phyloP scores from a whole-genome alignment of 2,329 filamentous ascomycete genomes.

The Aureobasidium sp. region DNA sequence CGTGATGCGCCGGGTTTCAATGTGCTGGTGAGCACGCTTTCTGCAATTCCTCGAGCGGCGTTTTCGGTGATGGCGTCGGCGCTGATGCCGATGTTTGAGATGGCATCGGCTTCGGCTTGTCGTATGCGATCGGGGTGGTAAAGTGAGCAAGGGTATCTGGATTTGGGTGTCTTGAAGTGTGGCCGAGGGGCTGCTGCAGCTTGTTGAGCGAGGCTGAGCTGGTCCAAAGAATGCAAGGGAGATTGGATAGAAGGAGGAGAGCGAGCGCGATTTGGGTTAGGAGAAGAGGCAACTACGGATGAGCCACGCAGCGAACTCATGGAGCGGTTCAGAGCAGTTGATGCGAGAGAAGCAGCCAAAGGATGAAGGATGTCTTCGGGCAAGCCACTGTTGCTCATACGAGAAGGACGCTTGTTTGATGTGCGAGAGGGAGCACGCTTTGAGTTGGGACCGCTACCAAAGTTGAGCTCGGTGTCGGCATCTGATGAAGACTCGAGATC shows the following conservation, averaged over 20 bases:
- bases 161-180: slow-evolving; percentile 48
- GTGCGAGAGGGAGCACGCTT: slow-evolving; percentile 34
- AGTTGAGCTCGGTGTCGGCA: slow-evolving; percentile 30
- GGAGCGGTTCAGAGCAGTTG: slow-evolving; percentile 27
- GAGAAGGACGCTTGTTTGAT: slow-evolving; percentile 32
- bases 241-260: slow-evolving; percentile 28
- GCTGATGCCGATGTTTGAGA: slow-evolving; percentile 76
- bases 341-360: slow-evolving; percentile 25
- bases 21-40: slow-evolving; percentile 57
- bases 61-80: slow-evolving; percentile 92
- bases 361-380: slow-evolving; percentile 31
- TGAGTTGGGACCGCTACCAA: slow-evolving; percentile 29
- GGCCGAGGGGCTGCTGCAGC: slow-evolving; percentile 11
- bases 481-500: slow-evolving; percentile 29
- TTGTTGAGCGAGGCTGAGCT: slow-evolving; percentile 21
- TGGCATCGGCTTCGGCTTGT: slow-evolving; percentile 92
- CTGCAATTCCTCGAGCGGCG: slow-evolving; percentile 78
- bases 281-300: slow-evolving; percentile 23
- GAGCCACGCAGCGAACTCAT: slow-evolving; percentile 32
- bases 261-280: slow-evolving; percentile 25
- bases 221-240: slow-evolving; percentile 16
- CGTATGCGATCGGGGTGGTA: slow-evolving; percentile 58
- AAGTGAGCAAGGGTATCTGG: slow-evolving; percentile 49
- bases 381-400: slow-evolving; percentile 31
- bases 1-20: slow-evolving; percentile 22